Base-by-base conservation (phyloP, 2,329 filamentous ascomycete genomes). In the Bipolaris oryzae region DNA sequence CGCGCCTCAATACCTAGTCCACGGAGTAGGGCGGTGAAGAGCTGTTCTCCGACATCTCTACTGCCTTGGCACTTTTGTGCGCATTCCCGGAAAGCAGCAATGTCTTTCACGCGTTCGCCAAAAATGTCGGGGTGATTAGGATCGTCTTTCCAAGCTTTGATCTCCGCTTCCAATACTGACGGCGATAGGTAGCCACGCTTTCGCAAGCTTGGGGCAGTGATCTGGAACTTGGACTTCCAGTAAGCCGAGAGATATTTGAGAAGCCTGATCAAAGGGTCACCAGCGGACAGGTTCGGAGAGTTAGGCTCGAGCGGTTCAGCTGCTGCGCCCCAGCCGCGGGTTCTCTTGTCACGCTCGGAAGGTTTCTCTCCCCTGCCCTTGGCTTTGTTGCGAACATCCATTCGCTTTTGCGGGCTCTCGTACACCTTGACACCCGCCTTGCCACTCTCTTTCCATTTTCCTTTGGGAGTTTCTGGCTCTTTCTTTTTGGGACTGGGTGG, bases 131-230 rank as follows among this genome's bases (percentile, higher is more conserved):
- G 75, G 63, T 95, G 84, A 54, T 86, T 79, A 0, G 81, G 79
- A 46, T 88, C 84, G 11, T 87, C 83, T 31, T 85, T 83, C 73
- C 89, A 92, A 0, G 85, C 87, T 31, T 88, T 87, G 6, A 89
- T 86, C 57, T 95, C 82, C n/a, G 87, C 84, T 64, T 92, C 88
- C 2, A 96, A 78, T 21, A 86, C 83, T 65, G 89, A 82, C n/a
- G 92, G 83, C 0, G 89, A 83, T 79, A 94, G 89, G 72, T 98
- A 98, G 0, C 95, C 95, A 71, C 86, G 84, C 78, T 98, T 99
- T n/a, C 93, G 85, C 20, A 98, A 71, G 0, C 91, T 91, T 0
- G 93, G 92, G 0, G 88, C 84, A 0, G 87, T 91, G 41, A 95
- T 82, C 1, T 81, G 84, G 74, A 96, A 99, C 33, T 88, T 84